A percentile compares a stretch with the other conserved stretches of the same genome.
These are phyloP conservation scores for Didymella sp. DNA, from an alignment of 2,329 filamentous ascomycete species.

Conservation along the genomic window DNA sequence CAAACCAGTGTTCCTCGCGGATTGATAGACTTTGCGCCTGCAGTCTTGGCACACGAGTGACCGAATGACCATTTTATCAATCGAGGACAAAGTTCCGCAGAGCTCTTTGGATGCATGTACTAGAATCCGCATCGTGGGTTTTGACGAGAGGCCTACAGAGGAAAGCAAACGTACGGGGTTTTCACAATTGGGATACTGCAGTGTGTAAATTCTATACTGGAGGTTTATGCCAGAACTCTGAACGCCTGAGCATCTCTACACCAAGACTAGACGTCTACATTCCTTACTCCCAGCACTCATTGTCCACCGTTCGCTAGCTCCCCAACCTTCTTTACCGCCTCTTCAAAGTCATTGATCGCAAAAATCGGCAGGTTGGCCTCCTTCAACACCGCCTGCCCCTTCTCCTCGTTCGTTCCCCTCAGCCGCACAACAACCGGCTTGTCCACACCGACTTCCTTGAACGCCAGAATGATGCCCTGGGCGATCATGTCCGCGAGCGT, in stretches of 20 bases:
- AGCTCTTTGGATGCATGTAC: too few species aligned
- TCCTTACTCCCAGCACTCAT: slow-evolving; percentile 2
- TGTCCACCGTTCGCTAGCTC: slow-evolving; percentile 33
- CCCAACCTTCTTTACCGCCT: slow-evolving; percentile 59
- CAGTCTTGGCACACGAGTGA: too few species aligned
- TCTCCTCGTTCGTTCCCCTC: slow-evolving; percentile 75
- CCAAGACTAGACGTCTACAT: too few species aligned
- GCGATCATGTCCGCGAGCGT: slow-evolving; percentile 85
- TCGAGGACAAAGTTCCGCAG: too few species aligned
- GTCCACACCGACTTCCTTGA: slow-evolving; percentile 69
- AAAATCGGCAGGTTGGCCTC: slow-evolving; percentile 72
- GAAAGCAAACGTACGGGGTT: too few species aligned
- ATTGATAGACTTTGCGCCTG: too few species aligned
- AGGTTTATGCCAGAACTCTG: background rate
- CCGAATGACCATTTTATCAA: too few species aligned
- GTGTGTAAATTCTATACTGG: background rate
- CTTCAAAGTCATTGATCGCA: slow-evolving; percentile 77
- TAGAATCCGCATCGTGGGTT: too few species aligned
- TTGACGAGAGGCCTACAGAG: too few species aligned
- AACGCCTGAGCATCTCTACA: background rate
- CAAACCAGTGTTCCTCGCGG: background rate
- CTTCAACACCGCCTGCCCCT: slow-evolving; percentile 72
- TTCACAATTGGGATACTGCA: too few species aligned
- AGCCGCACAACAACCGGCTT: slow-evolving; percentile 78
- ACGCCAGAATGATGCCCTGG: slow-evolving; percentile 74